phyloP scores from a whole-genome alignment of 2,329 filamentous ascomycete species.

The Leptodontidium sp. region DNA sequence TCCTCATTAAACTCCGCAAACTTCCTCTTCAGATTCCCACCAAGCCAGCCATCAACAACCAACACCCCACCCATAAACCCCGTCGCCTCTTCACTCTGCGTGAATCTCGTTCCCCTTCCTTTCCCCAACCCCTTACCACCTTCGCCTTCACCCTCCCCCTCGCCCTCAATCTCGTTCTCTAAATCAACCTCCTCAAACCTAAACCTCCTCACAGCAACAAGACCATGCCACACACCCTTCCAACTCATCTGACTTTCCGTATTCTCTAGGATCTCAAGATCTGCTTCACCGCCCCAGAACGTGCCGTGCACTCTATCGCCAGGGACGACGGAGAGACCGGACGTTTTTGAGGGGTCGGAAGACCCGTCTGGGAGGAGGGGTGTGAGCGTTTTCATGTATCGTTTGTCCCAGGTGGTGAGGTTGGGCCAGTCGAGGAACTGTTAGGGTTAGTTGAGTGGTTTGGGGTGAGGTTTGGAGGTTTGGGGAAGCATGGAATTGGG shows the following conservation, averaged over 20 bases:
- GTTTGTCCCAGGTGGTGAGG: constrained; percentile 3
- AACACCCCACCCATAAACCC: constrained; percentile 11
- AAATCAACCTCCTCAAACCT: neutral
- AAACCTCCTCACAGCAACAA: neutral
- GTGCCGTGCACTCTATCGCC: constrained; percentile 12
- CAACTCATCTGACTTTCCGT: neutral
- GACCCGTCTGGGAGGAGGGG: neutral
- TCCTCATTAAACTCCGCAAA: constrained; percentile 8
- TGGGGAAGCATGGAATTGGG: neutral
- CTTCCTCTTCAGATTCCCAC: constrained; percentile 12
- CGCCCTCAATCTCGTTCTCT: neutral
- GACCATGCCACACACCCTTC: constrained; percentile 5
- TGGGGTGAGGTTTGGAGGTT: neutral
- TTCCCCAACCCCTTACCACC: neutral
- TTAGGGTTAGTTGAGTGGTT: neutral
- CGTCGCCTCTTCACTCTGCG: constrained; percentile 14
- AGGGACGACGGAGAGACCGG: neutral
- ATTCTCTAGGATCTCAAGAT: neutral
- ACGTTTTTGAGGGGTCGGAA: constrained; percentile 8
- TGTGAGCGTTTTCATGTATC: constrained; percentile 5
- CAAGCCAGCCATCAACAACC: constrained; percentile 16
- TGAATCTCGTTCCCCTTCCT: constrained; percentile 6
- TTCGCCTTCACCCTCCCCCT: too few species aligned
- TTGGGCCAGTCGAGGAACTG: constrained; percentile 17
- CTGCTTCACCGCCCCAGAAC: constrained; percentile 6